Conservation (phyloP, 768 basidiomycete genomes). For the Tulasnella sp. region DNA sequence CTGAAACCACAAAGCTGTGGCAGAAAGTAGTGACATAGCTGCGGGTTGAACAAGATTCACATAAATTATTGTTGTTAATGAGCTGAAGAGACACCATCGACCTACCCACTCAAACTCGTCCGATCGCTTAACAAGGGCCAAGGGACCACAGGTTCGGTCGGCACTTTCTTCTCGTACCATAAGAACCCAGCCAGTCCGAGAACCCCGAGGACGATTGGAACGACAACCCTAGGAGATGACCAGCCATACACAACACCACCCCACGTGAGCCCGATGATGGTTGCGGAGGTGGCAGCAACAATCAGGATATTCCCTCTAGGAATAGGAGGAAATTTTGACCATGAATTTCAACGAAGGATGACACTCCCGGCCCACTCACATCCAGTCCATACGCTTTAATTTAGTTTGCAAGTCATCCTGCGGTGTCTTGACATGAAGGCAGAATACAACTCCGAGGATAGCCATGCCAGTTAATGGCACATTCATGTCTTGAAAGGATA, state of each 20-base stretch:
- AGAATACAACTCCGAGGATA: slow-evolving; percentile 9
- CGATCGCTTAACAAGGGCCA: slow-evolving; percentile 28
- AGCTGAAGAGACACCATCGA: too few species aligned
- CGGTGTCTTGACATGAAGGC: slow-evolving; percentile 16
- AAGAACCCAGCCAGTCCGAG: slow-evolving; percentile 32
- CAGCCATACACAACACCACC: slow-evolving; percentile 38
- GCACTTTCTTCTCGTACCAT: slow-evolving; percentile 30
- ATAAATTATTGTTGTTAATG: too few species aligned
- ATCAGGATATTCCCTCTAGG: slow-evolving; percentile 36
- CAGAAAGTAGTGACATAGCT: background rate
- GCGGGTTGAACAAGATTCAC: background rate
- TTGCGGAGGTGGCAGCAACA: slow-evolving; percentile 29
- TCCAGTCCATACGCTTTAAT: slow-evolving; percentile 15
- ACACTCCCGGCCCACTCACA: slow-evolving; percentile 6
- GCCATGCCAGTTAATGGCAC: slow-evolving; percentile 15
- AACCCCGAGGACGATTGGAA: slow-evolving; percentile 36
- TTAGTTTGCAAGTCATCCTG: slow-evolving; percentile 8
- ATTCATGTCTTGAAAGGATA: slow-evolving; percentile 14
- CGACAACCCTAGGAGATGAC: slow-evolving; percentile 32
- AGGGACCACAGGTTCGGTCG: slow-evolving; percentile 22
- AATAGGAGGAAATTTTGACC: background rate
- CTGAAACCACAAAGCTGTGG: background rate
- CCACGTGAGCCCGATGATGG: slow-evolving; percentile 39
- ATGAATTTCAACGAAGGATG: background rate
- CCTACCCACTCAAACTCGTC: slow-evolving; percentile 32